phyloP scores from a whole-genome alignment of 2,329 filamentous ascomycete species.

The Calonectria multiphialidica region DNA sequence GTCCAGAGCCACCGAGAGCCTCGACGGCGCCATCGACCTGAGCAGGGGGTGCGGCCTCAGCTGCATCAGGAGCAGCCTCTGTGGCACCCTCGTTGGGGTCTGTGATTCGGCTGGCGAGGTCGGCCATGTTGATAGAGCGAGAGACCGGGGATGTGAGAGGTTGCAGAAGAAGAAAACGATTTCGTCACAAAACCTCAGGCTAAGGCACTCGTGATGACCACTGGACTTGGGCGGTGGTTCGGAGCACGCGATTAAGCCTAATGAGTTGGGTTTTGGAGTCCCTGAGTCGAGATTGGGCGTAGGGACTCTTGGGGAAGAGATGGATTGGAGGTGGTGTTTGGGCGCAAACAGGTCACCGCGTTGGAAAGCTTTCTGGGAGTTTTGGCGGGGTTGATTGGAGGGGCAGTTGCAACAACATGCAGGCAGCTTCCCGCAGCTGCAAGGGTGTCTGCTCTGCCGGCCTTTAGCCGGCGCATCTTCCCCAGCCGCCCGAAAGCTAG shows the following conservation, averaged over 20 bases:
- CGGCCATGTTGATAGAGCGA: conserved; percentile 53
- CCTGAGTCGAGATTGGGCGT: neutral
- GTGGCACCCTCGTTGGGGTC: conserved; percentile 52
- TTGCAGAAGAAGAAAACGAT: conserved; percentile 26
- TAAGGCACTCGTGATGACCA: conserved; percentile 5
- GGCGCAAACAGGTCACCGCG: conserved; percentile 33
- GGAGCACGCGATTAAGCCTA: neutral
- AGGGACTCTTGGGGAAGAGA: neutral
- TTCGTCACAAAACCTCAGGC: conserved; percentile 28
- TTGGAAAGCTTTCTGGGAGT: conserved; percentile 32
- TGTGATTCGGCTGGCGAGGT: conserved; percentile 65
- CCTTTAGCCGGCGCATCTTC: conserved; percentile 45
- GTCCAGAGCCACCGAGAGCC: conserved; percentile 61
- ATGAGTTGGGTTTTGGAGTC: neutral
- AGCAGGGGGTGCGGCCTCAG: conserved; percentile 41
- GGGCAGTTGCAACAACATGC: conserved; percentile 42
- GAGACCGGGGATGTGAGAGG: conserved; percentile 10
- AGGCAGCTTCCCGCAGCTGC: conserved; percentile 23
- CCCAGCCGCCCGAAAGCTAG: neutral
- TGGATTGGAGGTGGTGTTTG: conserved; percentile 23
- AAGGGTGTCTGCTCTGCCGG: conserved; percentile 32
- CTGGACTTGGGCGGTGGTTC: conserved; percentile 13
- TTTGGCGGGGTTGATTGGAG: conserved; percentile 51
- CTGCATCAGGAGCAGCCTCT: conserved; percentile 35
- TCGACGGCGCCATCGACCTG: conserved; percentile 54